Evolutionary conservation across 2,329 filamentous ascomycete species (phyloP).

Genomic region (Sclerotinia borealis): DNA sequence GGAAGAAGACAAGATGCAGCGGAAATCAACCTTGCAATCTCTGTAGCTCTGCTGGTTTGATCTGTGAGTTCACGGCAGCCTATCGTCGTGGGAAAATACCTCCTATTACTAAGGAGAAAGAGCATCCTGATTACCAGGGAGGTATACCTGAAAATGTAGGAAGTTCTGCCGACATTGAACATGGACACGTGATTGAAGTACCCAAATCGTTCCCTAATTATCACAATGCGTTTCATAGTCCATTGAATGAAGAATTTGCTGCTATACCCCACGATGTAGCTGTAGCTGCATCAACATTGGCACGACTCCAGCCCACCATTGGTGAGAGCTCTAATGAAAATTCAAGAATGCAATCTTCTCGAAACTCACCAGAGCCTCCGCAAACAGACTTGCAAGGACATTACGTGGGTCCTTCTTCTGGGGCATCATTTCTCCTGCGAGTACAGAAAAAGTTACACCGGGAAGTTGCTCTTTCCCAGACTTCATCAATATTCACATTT

Average conservation of each 20-base stretch:
- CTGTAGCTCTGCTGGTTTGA: conserved; percentile 24
- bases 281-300: conserved; percentile 6
- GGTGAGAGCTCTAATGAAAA: background rate
- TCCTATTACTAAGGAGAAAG: conserved; percentile 26
- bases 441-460: conserved; percentile 44
- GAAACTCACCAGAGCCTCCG: conserved; percentile 40
- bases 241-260: background rate
- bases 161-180: background rate
- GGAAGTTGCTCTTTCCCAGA: conserved; percentile 34
- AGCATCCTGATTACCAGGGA: background rate
- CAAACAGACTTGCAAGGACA: conserved; percentile 42
- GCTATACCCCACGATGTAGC: conserved; percentile 4
- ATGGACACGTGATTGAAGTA: background rate
- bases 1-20: conserved; percentile 37
- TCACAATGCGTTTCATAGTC: background rate
- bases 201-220: background rate
- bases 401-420: conserved; percentile 43
- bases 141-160: background rate
- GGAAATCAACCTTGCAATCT: conserved; percentile 37
- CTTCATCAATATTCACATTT: conserved; percentile 34
- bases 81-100: conserved; percentile 44
- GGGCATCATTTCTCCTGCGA: conserved; percentile 43
- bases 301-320: background rate
- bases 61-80: conserved; percentile 44
- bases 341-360: conserved; percentile 26